Conservation (phyloP, 768 basidiomycete species). For the Psilocybe cyanescens region DNA sequence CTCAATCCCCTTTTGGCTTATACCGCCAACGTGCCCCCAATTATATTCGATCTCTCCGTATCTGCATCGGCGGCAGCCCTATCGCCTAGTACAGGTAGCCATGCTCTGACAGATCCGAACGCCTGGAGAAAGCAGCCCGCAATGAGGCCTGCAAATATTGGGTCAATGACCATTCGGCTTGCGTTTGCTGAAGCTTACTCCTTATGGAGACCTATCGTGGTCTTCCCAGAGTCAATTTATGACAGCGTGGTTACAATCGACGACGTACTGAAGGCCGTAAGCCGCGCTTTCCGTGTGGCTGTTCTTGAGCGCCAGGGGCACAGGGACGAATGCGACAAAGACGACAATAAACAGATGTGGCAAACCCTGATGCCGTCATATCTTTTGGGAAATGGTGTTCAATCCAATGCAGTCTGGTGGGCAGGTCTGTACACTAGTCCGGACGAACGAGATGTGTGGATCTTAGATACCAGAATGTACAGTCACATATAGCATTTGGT, state of each 20-base stretch:
- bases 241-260: slow-evolving; percentile 10
- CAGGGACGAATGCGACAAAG: not conserved
- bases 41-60: not conserved
- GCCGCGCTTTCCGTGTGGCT: slow-evolving; percentile 2
- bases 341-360: not conserved
- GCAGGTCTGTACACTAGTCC: slow-evolving; percentile 5
- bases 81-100: not conserved
- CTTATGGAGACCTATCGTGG: slow-evolving; percentile 2
- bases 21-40: not conserved
- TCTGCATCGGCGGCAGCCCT: not conserved
- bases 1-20: not conserved
- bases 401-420: slow-evolving; percentile 1
- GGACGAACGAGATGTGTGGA: slow-evolving; percentile 8
- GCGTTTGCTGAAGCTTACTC: not conserved
- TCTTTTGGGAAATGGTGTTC: not conserved
- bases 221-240: slow-evolving; percentile 1
- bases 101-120: not conserved
- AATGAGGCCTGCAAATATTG: not conserved
- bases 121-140: not conserved
- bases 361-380: not conserved
- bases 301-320: not conserved
- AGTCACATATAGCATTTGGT: not conserved
- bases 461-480: not conserved
- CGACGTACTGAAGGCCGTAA: slow-evolving; percentile 3
- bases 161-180: slow-evolving; percentile 4